These are phyloP conservation scores for Sherardia arvensis DNA, from an alignment of 257 asterid genomes.

Conservation along the genomic window DNA sequence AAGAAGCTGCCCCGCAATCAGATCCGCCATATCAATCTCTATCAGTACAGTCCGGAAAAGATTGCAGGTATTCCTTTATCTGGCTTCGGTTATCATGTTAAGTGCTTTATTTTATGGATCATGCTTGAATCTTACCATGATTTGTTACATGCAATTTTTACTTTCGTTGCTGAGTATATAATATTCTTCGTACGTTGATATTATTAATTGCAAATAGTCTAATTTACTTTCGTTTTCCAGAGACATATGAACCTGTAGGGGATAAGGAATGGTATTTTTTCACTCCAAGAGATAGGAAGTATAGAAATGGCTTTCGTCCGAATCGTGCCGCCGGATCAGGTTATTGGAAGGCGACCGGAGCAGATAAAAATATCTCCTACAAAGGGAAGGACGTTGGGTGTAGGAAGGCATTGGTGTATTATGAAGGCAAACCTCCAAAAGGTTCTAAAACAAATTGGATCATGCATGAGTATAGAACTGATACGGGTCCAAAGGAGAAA, in stretches of 20 bases:
- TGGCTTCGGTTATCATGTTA: no score
- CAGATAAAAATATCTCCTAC: background rate
- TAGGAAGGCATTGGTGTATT: conserved; percentile 17
- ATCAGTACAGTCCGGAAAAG: conserved; percentile 8
- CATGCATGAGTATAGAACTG: conserved; percentile 18
- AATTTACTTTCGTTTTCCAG: background rate
- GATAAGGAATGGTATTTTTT: conserved; percentile 24
- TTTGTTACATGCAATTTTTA: no score
- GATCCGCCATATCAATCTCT: conserved; percentile 17
- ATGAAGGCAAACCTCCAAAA: conserved; percentile 8
- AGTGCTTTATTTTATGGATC: no score
- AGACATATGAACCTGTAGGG: background rate
- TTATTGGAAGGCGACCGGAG: conserved; percentile 31
- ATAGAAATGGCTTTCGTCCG: conserved; percentile 14
- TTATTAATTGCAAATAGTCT: no score
- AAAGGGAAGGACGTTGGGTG: background rate
- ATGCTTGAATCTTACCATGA: no score
- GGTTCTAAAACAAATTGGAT: conserved; percentile 17
- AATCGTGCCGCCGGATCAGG: conserved; percentile 19
- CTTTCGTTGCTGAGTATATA: no score
- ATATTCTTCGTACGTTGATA: no score
- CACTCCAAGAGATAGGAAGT: conserved; percentile 25
- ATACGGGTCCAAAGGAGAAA: background rate
- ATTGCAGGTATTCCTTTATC: no score
- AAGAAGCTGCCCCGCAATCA: conserved; percentile 5